Conservation (phyloP, 441 rosid genomes). For the Manihot esculenta region DNA sequence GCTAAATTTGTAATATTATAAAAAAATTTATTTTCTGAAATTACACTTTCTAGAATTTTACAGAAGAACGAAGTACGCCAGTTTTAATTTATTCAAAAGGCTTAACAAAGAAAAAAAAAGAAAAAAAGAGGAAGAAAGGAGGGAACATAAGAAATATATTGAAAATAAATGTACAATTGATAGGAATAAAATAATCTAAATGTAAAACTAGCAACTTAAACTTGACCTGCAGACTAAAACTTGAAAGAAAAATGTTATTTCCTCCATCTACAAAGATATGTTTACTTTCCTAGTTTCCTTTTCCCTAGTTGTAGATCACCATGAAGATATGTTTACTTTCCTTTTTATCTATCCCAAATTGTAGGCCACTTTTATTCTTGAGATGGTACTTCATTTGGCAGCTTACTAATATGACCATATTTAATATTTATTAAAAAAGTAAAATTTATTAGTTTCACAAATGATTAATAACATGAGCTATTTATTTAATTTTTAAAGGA, state of each 20-base stretch:
- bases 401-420: too few species aligned
- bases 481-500: too few species aligned
- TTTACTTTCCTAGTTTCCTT: too few species aligned
- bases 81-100: not conserved
- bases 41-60: not conserved
- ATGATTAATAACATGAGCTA: too few species aligned
- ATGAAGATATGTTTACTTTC: too few species aligned
- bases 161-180: not conserved
- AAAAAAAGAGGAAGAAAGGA: not conserved
- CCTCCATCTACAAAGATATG: too few species aligned
- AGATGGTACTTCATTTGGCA: too few species aligned
- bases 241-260: not conserved
- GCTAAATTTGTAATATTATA: not conserved
- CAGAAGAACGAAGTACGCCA: not conserved
- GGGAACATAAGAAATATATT: not conserved
- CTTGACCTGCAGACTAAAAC: not conserved
- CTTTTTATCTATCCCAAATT: too few species aligned
- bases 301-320: too few species aligned
- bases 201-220: not conserved
- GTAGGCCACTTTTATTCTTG: too few species aligned
- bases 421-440: too few species aligned
- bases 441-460: too few species aligned
- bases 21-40: not conserved
- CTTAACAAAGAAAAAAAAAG: not conserved
- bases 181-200: not conserved